Evolutionary conservation across 164 flowering plant genomes (phyloP), one percentile per base, ranked within the genome.

Genomic region (Sedum album): DNA sequence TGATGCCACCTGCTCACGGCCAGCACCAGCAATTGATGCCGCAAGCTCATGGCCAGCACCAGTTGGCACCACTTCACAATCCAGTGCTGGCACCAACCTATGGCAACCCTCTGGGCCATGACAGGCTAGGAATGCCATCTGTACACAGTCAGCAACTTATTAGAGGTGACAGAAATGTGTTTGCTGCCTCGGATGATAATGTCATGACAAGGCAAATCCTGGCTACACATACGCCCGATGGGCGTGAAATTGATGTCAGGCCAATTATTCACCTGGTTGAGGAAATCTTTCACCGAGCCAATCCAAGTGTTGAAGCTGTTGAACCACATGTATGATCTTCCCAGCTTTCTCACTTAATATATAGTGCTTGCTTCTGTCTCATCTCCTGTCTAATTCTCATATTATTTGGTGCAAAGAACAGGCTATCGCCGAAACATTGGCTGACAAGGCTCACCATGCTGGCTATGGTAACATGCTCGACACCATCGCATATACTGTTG

Each of bases 161-260:
- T 31, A 55, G 60, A 55, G 60, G 60, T 5, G 60, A 55, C 60
- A 55, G 60, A 15, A 55, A 8, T 55, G 25, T 55, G 30, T 55
- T 55, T 55, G 31, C 60, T 55, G 60, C 60, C 14, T 65, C 76
- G 10, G 78, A 73, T 49, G 81, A 78, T 36, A 63, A 25, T 67
- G 62, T 31, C 10, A 66, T 79, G 79, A 25, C 70, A 57, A 76
- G 51, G 66, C 71, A 77, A 68, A 61, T 77, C 21, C 69, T 64
- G 69, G 76, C 35, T 1, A 74, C 80, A 10, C 80, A 75, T 69
- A 39, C 63, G 21, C 80, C 79, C 14, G 82, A 79, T 41, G 75
- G 69, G 4, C 35, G 66, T 13, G 75, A 46, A 26, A 13, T 77
- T 48, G 74, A 79, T 36, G 78, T 79, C 51, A 69, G 63, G 26